Conservation (phyloP, 305 asterid species). For the Salvia sclarea region DNA sequence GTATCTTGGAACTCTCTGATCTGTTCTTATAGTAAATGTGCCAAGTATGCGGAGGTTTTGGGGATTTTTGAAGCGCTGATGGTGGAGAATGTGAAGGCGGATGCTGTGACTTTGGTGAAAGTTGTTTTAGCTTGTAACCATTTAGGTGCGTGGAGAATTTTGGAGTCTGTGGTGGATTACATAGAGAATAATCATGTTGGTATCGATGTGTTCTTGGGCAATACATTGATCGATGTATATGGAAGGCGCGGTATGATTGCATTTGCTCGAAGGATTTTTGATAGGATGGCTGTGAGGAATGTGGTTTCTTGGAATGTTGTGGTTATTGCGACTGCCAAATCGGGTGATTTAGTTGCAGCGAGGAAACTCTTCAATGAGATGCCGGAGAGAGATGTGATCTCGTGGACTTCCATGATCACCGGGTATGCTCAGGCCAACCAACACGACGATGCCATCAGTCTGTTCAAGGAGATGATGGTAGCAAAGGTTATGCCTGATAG, state of each 20-base stretch:
- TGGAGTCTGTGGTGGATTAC: conserved; percentile 50
- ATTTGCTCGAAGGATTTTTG: conserved; percentile 49
- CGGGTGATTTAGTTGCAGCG: conserved; percentile 52
- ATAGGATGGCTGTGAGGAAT: conserved; percentile 54
- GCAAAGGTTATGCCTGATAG: conserved; percentile 57
- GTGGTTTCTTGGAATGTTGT: conserved; percentile 71
- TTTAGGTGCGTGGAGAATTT: conserved; percentile 42
- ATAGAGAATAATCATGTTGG: conserved; percentile 38
- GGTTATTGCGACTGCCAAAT: conserved; percentile 56
- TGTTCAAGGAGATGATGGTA: conserved; percentile 61
- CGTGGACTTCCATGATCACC: conserved; percentile 80
- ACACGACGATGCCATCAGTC: conserved; percentile 48
- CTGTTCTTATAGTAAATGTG: conserved; percentile 65
- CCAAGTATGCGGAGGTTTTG: conserved; percentile 49
- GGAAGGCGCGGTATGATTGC: conserved; percentile 51
- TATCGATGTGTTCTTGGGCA: conserved; percentile 64
- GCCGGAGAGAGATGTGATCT: conserved; percentile 65
- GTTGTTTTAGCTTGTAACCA: conserved; percentile 58
- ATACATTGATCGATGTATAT: conserved; percentile 61
- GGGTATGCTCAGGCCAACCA: conserved; percentile 54
- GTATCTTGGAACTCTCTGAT: conserved; percentile 84
- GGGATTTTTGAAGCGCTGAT: conserved; percentile 48
- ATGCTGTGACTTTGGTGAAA: conserved; percentile 73
- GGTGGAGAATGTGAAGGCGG: conserved; percentile 52
- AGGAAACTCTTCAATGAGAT: conserved; percentile 55